These are phyloP conservation scores for Fusarium graminum DNA, from an alignment of 2,329 filamentous ascomycete species.

Conservation along the genomic window DNA sequence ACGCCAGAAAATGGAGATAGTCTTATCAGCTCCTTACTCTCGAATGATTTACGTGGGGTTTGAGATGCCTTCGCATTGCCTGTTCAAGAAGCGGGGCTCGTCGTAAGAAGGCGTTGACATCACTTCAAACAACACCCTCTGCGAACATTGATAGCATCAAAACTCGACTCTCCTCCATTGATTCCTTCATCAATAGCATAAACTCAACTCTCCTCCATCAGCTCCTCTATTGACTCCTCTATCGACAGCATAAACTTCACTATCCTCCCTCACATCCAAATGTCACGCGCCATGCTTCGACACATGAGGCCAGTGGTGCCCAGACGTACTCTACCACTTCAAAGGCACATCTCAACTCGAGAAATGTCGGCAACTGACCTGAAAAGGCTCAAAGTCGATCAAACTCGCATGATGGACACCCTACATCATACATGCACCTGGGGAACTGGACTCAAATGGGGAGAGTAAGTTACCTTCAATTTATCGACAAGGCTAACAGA, in stretches of 20 bases:
- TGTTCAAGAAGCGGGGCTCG: conserved; percentile 26
- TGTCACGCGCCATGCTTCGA: conserved; percentile 11
- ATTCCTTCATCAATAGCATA: neutral
- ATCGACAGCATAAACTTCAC: neutral
- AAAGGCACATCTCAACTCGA: conserved; percentile 36
- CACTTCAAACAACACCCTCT: conserved; percentile 6
- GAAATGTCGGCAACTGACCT: conserved; percentile 41
- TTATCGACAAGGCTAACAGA: neutral
- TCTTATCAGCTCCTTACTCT: neutral
- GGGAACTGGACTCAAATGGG: conserved; percentile 42
- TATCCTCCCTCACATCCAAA: accelerated
- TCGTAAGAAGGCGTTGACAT: conserved; percentile 32
- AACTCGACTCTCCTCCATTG: accelerated
- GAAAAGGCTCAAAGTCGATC: conserved; percentile 39
- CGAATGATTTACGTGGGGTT: too few species aligned
- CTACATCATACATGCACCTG: conserved; percentile 43
- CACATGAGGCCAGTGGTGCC: neutral
- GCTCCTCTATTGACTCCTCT: too few species aligned
- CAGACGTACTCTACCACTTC: neutral
- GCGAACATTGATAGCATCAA: conserved; percentile 3
- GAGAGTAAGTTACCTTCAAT: conserved; percentile 20
- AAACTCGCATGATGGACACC: conserved; percentile 41
- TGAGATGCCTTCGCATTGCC: neutral
- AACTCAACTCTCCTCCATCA: accelerated
- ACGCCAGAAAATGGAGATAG: too few species aligned